Evolutionary conservation across 2,329 filamentous ascomycete genomes (phyloP).

Genomic region (Talaromyces sp.): DNA sequence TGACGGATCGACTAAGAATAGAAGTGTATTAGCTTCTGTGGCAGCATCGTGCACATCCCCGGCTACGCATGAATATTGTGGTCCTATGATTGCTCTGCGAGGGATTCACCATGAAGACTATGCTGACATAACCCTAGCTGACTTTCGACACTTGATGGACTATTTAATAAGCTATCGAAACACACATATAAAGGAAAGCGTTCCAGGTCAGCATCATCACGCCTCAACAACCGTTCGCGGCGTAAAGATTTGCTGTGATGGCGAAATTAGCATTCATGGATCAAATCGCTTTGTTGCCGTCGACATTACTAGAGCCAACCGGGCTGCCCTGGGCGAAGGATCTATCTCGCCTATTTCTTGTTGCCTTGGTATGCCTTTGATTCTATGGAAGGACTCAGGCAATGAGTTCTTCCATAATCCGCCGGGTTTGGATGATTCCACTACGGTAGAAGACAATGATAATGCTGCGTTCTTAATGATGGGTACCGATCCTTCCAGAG

Average conservation of each 20-base stretch:
- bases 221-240: background rate
- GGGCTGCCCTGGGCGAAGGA: background rate
- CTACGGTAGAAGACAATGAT: no score
- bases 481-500: slow-evolving; percentile 4
- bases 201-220: background rate
- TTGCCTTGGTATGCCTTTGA: slow-evolving; percentile 14
- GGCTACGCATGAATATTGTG: background rate
- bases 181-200: background rate
- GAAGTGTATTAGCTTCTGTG: background rate
- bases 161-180: slow-evolving; percentile 1
- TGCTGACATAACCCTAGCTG: slow-evolving; percentile 15
- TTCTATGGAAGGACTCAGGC: slow-evolving; percentile 14
- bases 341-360: slow-evolving; percentile 13
- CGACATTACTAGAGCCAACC: background rate
- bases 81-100: background rate
- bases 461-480: slow-evolving; percentile 14
- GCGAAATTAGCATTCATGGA: background rate
- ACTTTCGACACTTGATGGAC: slow-evolving; percentile 18
- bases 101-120: background rate
- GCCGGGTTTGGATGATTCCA: background rate
- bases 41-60: background rate
- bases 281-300: background rate
- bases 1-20: background rate
- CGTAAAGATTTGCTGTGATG: background rate
- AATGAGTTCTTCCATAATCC: background rate